These are phyloP conservation scores for Colletotrichum tofieldiae DNA, from an alignment of 2,329 filamentous ascomycete species.

Conservation along the genomic window DNA sequence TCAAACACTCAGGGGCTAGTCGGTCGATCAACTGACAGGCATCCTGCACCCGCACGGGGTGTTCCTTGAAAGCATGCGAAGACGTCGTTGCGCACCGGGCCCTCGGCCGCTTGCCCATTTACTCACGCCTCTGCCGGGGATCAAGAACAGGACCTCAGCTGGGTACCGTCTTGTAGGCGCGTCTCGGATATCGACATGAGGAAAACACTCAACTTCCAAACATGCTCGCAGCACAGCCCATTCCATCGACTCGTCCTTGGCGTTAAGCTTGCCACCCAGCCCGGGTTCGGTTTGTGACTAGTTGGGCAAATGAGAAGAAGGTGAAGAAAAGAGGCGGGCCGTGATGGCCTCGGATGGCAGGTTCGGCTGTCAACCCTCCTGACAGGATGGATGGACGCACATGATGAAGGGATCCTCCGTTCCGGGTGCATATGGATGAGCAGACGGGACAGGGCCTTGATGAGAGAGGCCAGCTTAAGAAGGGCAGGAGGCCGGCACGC, in stretches of 20 bases:
- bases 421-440: not conserved
- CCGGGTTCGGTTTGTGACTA: too few relatives aligned
- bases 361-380: not conserved
- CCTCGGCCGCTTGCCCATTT: not conserved
- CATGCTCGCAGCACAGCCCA: conserved; percentile 18
- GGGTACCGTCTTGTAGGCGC: conserved; percentile 6
- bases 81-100: conserved; percentile 1
- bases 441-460: not conserved
- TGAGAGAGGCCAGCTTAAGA: conserved; percentile 10
- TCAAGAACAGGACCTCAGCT: conserved; percentile 7
- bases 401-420: conserved; percentile 6
- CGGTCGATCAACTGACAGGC: conserved; percentile 33
- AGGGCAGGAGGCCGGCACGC: not conserved
- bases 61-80: conserved; percentile 12
- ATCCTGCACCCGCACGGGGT: conserved; percentile 16
- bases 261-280: conserved; percentile 5
- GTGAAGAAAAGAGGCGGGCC: not conserved
- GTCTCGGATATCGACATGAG: conserved; percentile 33
- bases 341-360: not conserved
- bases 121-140: conserved; percentile 8
- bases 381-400: not conserved
- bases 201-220: conserved; percentile 11
- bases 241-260: conserved; percentile 2
- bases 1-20: conserved; percentile 35
- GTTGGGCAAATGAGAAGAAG: not conserved